Evolutionary conservation across 2,329 filamentous ascomycete genomes (phyloP).

Genomic region (Aspergillus sp.): DNA sequence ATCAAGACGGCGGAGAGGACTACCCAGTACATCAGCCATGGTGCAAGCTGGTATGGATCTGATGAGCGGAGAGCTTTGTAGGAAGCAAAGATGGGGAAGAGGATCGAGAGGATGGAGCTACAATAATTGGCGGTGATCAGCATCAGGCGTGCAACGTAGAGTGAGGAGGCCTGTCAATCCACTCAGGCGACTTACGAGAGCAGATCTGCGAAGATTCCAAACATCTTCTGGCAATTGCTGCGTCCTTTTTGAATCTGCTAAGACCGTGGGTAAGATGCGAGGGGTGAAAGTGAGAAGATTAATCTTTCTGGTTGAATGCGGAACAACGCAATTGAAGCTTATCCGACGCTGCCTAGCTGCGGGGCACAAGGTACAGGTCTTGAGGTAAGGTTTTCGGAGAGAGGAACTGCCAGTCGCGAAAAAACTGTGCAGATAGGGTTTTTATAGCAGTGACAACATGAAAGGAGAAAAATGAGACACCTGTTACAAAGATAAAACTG

Average conservation of each 20-base stretch:
- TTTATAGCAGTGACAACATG: conserved; percentile 9
- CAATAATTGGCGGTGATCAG: conserved; percentile 18
- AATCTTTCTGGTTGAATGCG: background rate
- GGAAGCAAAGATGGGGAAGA: conserved; percentile 94
- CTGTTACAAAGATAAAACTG: conserved; percentile 15
- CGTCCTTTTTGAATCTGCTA: background rate
- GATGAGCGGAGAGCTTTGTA: conserved; percentile 96
- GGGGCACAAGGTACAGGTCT: conserved; percentile 14
- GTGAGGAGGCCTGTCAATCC: background rate
- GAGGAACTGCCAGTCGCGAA: background rate
- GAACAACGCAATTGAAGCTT: conserved; percentile 5
- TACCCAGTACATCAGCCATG: conserved; percentile 99
- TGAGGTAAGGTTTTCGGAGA: conserved; percentile 3
- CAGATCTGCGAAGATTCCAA: conserved; percentile 76
- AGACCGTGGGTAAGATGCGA: background rate
- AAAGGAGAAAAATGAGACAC: conserved; percentile 13
- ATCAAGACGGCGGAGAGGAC: conserved; percentile 81
- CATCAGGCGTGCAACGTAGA: background rate
- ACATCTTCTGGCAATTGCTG: conserved; percentile 59
- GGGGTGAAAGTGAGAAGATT: background rate
- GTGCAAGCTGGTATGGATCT: conserved; percentile 84
- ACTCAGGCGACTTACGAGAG: conserved; percentile 65
- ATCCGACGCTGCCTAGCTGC: conserved; percentile 16
- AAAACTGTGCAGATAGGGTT: background rate
- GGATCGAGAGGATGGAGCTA: conserved; percentile 83